Base-by-base conservation (phyloP, 306 rosid genomes). In the Lithocarpus polystachyus region DNA sequence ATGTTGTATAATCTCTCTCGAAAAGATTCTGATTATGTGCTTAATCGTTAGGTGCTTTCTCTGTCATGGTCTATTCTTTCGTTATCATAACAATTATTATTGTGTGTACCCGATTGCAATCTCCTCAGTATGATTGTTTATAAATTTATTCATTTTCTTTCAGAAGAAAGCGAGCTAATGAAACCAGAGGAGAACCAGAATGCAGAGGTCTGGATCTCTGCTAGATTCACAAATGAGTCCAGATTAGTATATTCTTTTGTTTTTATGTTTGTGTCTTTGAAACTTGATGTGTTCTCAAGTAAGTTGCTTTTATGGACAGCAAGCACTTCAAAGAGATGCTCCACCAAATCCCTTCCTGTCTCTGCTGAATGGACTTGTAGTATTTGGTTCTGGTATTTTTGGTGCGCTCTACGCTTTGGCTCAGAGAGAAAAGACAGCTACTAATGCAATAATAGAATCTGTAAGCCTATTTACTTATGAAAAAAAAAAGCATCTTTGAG, bases 371-470 rank as follows among this genome's bases (percentile, higher is more conserved):
- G 89, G 83, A 74, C 19, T 94, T 24, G 98, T 96, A 79, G 79
- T 90, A 81, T 51, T 89, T 72, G 79, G 91, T 86, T 76, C 89
- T n/a, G 96, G 96, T 67, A 71, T 90, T 71, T 67, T 94, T 26
- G 97, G 91, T 65, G 97, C 98, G 9, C 78, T 94, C 67, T 94
- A 85, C 76, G 88, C 89, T 26, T 77, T 84, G 60, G 81, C 89
- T 85, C 87, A 72, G 87, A 86, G 87, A 75, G 98, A 93, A 83
- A 91, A 83, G 84, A 71, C 69, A 23, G 45, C 86, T 13, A 76
- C 91, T 52, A 68, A 71, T 60, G 89, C 86, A 78, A 81, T 80
- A 24, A 78, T 93, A 57, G 97, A 95, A 80, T 84, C 94, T 72
- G 98, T 91, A 89, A 94, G 97, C 73, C 77, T 48, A 48, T 13